Conservation (phyloP, 257 asterid species). For the Nicotiana noctiflora region DNA sequence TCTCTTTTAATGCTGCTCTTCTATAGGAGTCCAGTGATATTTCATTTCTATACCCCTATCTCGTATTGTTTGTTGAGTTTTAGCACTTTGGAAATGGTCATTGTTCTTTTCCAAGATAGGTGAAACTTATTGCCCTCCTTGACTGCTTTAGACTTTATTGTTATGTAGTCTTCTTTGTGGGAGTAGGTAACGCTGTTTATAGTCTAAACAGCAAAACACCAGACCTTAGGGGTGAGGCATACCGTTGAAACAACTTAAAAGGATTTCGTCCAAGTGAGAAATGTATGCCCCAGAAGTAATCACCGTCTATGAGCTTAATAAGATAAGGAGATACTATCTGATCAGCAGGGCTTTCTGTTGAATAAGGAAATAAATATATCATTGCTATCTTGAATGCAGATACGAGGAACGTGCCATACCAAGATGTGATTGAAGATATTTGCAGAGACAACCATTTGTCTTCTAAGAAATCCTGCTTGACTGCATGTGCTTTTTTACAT, state of each 20-base stretch:
- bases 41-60: neutral
- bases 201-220: neutral
- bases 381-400: neutral
- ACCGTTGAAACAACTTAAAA: neutral
- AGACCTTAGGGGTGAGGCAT: neutral
- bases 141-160: neutral
- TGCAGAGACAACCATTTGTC: neutral
- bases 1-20: neutral
- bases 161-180: neutral
- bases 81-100: neutral
- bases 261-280: neutral
- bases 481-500: neutral
- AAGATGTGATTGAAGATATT: neutral
- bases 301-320: neutral
- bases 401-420: neutral
- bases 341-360: neutral
- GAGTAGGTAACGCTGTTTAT: neutral
- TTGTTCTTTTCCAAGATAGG: neutral
- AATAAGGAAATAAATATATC: neutral
- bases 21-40: neutral
- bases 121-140: neutral
- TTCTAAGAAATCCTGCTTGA: neutral
- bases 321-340: neutral
- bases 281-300: neutral
- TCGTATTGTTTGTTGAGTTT: neutral